These are phyloP conservation scores for Xylaria scruposa DNA, from an alignment of 495 filamentous ascomycete species.

Conservation along the genomic window DNA sequence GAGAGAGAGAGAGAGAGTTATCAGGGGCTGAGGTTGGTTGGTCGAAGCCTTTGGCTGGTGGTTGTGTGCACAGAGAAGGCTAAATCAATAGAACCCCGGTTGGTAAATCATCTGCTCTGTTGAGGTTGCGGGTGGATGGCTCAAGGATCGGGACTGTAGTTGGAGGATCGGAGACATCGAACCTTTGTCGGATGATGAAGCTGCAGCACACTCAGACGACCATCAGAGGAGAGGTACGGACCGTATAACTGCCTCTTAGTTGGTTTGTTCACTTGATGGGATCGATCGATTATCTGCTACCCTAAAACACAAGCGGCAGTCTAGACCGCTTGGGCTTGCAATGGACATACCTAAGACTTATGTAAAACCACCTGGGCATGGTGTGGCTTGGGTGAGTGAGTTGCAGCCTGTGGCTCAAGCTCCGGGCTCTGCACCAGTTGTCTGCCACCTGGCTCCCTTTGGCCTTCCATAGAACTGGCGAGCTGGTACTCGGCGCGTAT, in stretches of 20 bases:
- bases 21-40: neutral
- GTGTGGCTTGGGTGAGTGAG: neutral
- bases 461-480: neutral
- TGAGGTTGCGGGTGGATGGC: constrained; percentile 30
- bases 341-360: constrained; percentile 1
- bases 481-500: neutral
- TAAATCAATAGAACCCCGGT: constrained; percentile 17
- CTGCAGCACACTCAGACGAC: constrained; percentile 5
- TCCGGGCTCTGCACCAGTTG: neutral
- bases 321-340: constrained; percentile 14
- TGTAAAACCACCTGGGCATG: neutral
- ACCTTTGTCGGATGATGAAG: constrained; percentile 19
- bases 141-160: constrained; percentile 36
- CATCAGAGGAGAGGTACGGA: neutral
- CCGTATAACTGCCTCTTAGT: neutral
- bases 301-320: constrained; percentile 6
- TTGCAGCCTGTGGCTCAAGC: constrained; percentile 20
- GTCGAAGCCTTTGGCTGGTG: neutral
- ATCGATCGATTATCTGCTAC: constrained; percentile 4
- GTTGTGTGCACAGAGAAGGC: neutral
- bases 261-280: neutral
- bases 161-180: constrained; percentile 39
- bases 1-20: too few relatives aligned
- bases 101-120: constrained; percentile 20
- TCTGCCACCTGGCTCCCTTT: constrained; percentile 13